These are phyloP conservation scores for Pleurotus salmoneostramineus DNA, from an alignment of 768 basidiomycete genomes.

Conservation along the genomic window DNA sequence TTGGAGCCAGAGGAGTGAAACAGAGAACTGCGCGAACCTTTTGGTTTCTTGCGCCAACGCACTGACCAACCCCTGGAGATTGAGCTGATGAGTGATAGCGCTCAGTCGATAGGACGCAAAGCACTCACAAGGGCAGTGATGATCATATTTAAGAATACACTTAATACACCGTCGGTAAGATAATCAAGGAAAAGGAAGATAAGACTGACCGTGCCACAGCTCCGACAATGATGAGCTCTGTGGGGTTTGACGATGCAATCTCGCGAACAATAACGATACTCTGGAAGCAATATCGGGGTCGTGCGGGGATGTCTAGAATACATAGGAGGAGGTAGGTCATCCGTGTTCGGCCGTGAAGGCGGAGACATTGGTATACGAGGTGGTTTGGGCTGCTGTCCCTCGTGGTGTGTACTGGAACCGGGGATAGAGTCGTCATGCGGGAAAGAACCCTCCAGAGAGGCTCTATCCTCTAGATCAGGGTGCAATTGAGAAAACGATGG, in stretches of 20 bases:
- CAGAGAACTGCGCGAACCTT: slow-evolving; percentile 42
- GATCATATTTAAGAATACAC: slow-evolving; percentile 84
- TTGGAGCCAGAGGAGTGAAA: neutral
- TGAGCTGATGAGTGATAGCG: slow-evolving; percentile 1
- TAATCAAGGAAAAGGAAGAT: slow-evolving; percentile 1
- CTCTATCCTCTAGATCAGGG: neutral
- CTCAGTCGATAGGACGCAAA: neutral
- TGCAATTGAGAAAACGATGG: neutral
- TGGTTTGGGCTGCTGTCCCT: neutral
- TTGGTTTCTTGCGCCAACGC: slow-evolving; percentile 90
- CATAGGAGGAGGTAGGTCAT: slow-evolving; percentile 12
- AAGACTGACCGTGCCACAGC: slow-evolving; percentile 71
- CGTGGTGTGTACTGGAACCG: neutral
- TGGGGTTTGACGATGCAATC: slow-evolving; percentile 72
- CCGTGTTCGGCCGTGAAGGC: neutral
- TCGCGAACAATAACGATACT: slow-evolving; percentile 60
- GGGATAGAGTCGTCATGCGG: too few relatives aligned
- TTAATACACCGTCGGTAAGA: slow-evolving; percentile 19
- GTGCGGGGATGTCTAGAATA: slow-evolving; percentile 30
- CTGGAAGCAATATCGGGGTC: slow-evolving; percentile 48
- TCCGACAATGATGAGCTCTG: slow-evolving; percentile 75
- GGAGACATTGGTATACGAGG: neutral
- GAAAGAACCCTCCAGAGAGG: too few relatives aligned
- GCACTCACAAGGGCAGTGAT: slow-evolving; percentile 82
- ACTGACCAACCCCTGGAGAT: slow-evolving; percentile 82